These are phyloP conservation scores for Acer negundo DNA, from an alignment of 345 rosid species.

Conservation along the genomic window DNA sequence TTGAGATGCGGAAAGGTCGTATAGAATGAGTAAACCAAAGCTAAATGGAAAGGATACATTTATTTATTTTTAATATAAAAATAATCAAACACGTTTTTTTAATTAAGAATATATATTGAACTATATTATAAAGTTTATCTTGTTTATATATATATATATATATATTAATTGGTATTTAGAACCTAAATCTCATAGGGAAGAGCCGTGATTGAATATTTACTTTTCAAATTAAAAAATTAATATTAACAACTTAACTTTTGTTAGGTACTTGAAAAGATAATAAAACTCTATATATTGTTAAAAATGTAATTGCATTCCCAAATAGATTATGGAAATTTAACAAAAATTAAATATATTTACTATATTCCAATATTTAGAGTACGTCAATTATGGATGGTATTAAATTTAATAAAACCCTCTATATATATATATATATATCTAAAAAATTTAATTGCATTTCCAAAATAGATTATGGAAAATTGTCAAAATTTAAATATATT, in stretches of 20 bases:
- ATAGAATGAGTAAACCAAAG: neutral
- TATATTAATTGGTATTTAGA: neutral
- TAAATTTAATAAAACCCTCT: too few relatives aligned
- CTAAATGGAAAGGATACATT: neutral
- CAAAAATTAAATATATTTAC: too few relatives aligned
- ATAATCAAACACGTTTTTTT: neutral
- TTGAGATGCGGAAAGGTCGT: slow-evolving; percentile 11
- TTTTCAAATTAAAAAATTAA: neutral
- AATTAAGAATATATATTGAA: too few relatives aligned
- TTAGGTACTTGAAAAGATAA: neutral
- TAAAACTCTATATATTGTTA: too few relatives aligned
- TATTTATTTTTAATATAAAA: neutral
- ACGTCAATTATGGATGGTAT: too few relatives aligned
- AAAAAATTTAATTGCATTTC: too few relatives aligned
- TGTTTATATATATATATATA: neutral
- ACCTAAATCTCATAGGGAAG: neutral
- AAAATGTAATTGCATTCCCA: too few relatives aligned
- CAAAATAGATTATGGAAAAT: too few relatives aligned
- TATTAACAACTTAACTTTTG: neutral
- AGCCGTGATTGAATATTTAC: neutral
- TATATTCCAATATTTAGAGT: too few relatives aligned
- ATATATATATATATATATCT: too few relatives aligned
- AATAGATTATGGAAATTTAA: too few relatives aligned
- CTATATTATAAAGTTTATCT: neutral
- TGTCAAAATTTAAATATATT: too few relatives aligned